Conservation (phyloP, 139 green algal genomes). For the Dunaliella primolecta region DNA sequence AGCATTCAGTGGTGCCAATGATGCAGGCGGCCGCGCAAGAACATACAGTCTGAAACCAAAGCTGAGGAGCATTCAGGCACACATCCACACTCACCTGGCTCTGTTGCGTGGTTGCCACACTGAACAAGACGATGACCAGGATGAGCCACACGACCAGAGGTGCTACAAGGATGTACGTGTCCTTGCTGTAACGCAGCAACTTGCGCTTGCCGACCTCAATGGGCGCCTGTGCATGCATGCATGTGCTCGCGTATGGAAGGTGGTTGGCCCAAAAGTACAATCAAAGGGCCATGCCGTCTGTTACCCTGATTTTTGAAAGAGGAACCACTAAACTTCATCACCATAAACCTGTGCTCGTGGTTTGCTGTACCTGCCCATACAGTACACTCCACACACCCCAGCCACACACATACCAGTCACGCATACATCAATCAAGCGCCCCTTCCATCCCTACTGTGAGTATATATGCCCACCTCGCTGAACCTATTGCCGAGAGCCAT, state of each 20-base stretch:
- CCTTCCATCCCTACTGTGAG: too few species aligned
- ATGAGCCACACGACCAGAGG: neutral
- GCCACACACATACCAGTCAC: too few species aligned
- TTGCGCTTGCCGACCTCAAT: neutral
- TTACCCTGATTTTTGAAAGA: too few species aligned
- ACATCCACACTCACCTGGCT: neutral
- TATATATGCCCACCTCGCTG: neutral
- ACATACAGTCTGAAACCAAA: too few species aligned
- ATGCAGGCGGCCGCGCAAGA: too few species aligned
- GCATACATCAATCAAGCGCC: neutral
- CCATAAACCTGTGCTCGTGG: too few species aligned
- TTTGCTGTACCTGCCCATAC: neutral
- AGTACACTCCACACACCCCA: too few species aligned
- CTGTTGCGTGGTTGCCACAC: neutral
- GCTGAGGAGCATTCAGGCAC: too few species aligned
- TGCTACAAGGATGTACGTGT: neutral
- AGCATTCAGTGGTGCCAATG: too few species aligned
- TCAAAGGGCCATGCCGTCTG: too few species aligned
- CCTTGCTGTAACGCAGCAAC: neutral
- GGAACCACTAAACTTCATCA: too few species aligned
- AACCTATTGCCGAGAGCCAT: neutral
- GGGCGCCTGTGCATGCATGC: neutral
- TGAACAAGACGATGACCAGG: neutral
- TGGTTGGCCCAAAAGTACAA: too few species aligned
- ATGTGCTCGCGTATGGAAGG: neutral